Evolutionary conservation across 2,329 filamentous ascomycete species (phyloP), one percentile per base, ranked within the genome.

Genomic region (Colletotrichum nymphaeae): DNA sequence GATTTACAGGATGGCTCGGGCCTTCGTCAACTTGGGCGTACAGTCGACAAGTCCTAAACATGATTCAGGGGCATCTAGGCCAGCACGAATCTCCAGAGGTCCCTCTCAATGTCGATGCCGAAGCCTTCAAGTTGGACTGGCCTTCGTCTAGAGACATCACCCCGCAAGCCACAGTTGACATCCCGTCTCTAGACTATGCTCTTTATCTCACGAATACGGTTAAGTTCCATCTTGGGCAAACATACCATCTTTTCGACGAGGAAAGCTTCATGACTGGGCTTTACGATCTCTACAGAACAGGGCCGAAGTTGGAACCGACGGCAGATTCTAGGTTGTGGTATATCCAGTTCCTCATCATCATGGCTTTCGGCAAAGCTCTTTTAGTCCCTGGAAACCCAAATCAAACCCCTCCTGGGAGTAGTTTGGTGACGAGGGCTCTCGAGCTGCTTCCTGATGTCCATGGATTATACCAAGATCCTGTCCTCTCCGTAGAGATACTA

Each of bases 331-430:
- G 74, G 8, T 76, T 90, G 3, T 89, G 86, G 82, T 89, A 87
- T 67, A 84, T 88, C 16, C 88, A 90, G 56, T 89, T 87, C 16
- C 79, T 89, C 3, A 79, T 89, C 0, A 82, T 90, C 14, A 80
- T 90, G 6, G 88, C 88, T 0, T 88, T 90, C 72, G 88, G 88
- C 0, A 90, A 90, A 74, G 87, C 86, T 0, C 87, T 90, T 28
- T 55, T 72, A 1, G 65, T 30, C 74, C 89, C 26, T 88, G 87
- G 87, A 87, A 86, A 75, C 82, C 87, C 59, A 86, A 89, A 69
- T 87, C 86, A 64, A 79, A 89, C 5, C 77, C 79, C 68, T 56
- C 67, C 58, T 2, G 67, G 66, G 2, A 69, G 49, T n/a, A 35
- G 42, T 16, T 35, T 69, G 19, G 62, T 72, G 35, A 49, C 67